A percentile compares a stretch with the other conserved stretches of the same genome.
phyloP scores from a whole-genome alignment of 176 grass and related monocot genomes.

The Alloteropsis semialata region DNA sequence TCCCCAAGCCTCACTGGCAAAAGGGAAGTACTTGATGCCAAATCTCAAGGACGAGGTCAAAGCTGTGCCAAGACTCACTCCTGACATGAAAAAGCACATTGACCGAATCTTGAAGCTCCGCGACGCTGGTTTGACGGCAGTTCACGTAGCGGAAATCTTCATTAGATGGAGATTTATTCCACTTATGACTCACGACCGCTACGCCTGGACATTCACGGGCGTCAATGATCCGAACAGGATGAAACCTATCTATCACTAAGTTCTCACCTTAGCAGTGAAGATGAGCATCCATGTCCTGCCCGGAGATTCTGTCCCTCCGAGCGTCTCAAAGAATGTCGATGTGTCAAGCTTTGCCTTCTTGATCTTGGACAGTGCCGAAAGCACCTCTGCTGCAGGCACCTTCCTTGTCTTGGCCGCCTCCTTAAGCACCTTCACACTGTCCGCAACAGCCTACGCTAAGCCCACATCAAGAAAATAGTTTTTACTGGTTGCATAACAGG shows the following conservation, averaged over 20 bases:
- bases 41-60: no score
- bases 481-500: not conserved
- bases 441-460: constrained; percentile 53
- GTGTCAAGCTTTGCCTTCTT: constrained; percentile 82
- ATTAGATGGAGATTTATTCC: no score
- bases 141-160: no score
- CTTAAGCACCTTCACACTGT: constrained; percentile 80
- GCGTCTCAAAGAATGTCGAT: constrained; percentile 63
- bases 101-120: no score
- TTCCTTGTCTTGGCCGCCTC: constrained; percentile 73
- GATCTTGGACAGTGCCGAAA: constrained; percentile 59
- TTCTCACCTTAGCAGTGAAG: constrained; percentile 73
- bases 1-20: no score
- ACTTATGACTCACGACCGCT: no score
- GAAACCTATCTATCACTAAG: not conserved
- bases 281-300: constrained; percentile 99
- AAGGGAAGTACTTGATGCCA: no score
- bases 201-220: no score
- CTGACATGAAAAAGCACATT: no score
- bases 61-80: no score
- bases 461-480: not conserved
- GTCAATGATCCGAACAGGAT: no score
- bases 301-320: constrained; percentile 76
- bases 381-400: constrained; percentile 59
- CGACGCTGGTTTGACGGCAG: no score